Conservation (phyloP, 1,139 yeast species). For the Blastobotrys buckinghamii region DNA sequence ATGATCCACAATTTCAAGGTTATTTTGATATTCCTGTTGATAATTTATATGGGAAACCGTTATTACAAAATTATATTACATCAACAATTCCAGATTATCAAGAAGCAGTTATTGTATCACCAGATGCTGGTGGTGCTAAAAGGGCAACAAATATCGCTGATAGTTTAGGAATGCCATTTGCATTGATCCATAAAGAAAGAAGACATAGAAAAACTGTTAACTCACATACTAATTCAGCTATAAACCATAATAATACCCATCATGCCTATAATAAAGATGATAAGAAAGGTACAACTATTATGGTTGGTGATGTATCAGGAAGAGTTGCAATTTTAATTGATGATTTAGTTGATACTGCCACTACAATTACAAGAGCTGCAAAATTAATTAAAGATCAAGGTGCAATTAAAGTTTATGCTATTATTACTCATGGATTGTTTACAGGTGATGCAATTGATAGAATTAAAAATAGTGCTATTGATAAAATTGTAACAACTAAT, state of each 20-base stretch:
- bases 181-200: slow-evolving; percentile 92
- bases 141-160: slow-evolving; percentile 94
- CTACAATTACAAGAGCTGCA: slow-evolving; percentile 89
- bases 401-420: slow-evolving; percentile 76
- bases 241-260: too few species aligned
- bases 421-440: slow-evolving; percentile 89
- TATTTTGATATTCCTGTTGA: slow-evolving; percentile 91
- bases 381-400: slow-evolving; percentile 88
- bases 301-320: slow-evolving; percentile 87
- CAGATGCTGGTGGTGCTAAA: slow-evolving; percentile 98
- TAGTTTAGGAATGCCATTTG: slow-evolving; percentile 80
- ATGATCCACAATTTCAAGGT: slow-evolving; percentile 93
- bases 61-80: slow-evolving; percentile 72
- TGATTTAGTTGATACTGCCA: slow-evolving; percentile 91
- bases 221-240: too few species aligned
- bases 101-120: slow-evolving; percentile 83
- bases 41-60: slow-evolving; percentile 78
- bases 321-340: slow-evolving; percentile 83
- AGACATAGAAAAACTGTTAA: slow-evolving; percentile 33
- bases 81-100: slow-evolving; percentile 67
- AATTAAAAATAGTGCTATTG: slow-evolving; percentile 64
- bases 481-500: slow-evolving; percentile 85
- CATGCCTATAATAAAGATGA: slow-evolving; percentile 5
- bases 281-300: slow-evolving; percentile 66
- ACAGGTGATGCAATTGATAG: slow-evolving; percentile 85